A percentile compares a stretch with the other conserved stretches of the same genome.
Evolutionary conservation across 108 stramenopile genomes (phyloP).

Genomic region (Cyclotella choctawhatcheeana): DNA sequence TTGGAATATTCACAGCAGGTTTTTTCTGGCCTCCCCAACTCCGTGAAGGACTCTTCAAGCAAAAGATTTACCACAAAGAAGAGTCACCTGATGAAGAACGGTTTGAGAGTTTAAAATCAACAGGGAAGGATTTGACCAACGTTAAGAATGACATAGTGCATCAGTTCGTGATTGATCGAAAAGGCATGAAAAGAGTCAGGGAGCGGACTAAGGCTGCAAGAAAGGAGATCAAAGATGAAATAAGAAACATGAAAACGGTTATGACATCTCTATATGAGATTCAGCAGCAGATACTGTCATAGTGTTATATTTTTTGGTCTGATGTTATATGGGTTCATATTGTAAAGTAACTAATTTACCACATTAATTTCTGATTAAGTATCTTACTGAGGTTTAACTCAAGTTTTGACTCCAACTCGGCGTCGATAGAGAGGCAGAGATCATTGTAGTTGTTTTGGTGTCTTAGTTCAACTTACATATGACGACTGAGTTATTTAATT

Average conservation of each 20-base stretch:
- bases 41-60: slow-evolving; percentile 80
- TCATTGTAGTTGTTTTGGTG: no score
- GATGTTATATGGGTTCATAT: not conserved
- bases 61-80: slow-evolving; percentile 66
- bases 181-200: slow-evolving; percentile 64
- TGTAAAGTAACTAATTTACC: not conserved
- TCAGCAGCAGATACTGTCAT: slow-evolving; percentile 27
- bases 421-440: no score
- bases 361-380: no score
- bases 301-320: not conserved
- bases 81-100: slow-evolving; percentile 60
- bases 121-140: slow-evolving; percentile 56
- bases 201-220: slow-evolving; percentile 64
- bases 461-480: no score
- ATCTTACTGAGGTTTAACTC: no score
- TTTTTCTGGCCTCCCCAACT: slow-evolving; percentile 88
- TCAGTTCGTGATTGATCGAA: slow-evolving; percentile 66
- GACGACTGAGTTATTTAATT: no score
- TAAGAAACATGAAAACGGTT: slow-evolving; percentile 74
- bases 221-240: slow-evolving; percentile 69
- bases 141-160: slow-evolving; percentile 60
- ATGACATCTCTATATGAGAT: slow-evolving; percentile 71
- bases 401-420: no score
- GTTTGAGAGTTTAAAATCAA: slow-evolving; percentile 37
- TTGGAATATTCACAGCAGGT: slow-evolving; percentile 72